These are phyloP conservation scores for Bruguiera sexangula DNA, from an alignment of 345 rosid genomes.

Conservation along the genomic window DNA sequence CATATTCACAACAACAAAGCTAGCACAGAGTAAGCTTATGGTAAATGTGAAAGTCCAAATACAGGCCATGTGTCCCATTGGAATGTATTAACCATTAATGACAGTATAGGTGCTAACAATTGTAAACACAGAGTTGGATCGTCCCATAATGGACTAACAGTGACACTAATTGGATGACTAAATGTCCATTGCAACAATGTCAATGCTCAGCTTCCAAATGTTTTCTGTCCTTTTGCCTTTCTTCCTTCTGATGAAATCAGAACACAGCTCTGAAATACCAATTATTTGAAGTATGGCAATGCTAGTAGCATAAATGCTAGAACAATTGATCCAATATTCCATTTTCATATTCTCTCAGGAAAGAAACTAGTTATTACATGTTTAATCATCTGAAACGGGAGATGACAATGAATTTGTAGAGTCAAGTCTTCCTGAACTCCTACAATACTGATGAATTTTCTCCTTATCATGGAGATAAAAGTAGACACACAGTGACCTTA, in stretches of 20 bases:
- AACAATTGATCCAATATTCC: not conserved
- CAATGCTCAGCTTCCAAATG: not conserved
- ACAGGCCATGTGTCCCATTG: not conserved
- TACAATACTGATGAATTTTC: not conserved
- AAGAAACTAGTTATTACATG: not conserved
- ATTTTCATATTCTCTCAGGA: conserved; percentile 2
- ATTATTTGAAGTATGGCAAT: too few species aligned
- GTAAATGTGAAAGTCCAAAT: not conserved
- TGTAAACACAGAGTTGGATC: not conserved
- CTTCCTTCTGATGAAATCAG: too few species aligned
- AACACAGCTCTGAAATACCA: too few species aligned
- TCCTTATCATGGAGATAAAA: not conserved
- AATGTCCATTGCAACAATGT: not conserved
- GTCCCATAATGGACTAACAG: not conserved
- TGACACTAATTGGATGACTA: too few species aligned
- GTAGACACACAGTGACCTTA: not conserved
- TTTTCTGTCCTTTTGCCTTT: too few species aligned
- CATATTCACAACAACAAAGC: not conserved
- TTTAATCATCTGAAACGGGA: not conserved
- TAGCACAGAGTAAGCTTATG: not conserved
- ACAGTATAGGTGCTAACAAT: not conserved
- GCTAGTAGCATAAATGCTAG: too few species aligned
- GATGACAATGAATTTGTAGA: not conserved
- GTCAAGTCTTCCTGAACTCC: not conserved
- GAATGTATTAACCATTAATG: not conserved